Percentiles rank a stretch among this genome's conserved stretches.
Conservation (phyloP, 768 basidiomycete species). For the Calocybe cyanea region DNA sequence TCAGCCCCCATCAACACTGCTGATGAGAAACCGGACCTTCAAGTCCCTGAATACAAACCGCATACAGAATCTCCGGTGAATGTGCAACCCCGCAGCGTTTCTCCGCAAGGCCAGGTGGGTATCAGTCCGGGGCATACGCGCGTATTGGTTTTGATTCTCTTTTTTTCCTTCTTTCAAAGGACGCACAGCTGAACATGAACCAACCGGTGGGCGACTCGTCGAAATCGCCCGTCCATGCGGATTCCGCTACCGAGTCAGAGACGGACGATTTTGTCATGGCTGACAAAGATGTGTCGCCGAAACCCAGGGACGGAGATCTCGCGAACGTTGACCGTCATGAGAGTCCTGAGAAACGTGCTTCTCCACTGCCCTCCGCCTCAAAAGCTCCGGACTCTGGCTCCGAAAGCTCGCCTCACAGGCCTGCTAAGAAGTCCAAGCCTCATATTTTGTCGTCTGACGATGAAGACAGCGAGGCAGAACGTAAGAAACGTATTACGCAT, state of each 20-base stretch:
- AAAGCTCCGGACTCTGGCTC: conserved; percentile 35
- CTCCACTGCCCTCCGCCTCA: conserved; percentile 11
- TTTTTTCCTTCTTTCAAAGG: conserved; percentile 1
- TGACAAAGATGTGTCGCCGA: neutral
- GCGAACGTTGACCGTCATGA: neutral
- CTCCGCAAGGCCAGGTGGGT: conserved; percentile 13
- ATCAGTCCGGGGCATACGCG: neutral
- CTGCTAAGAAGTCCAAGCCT: conserved; percentile 48
- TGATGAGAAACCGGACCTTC: conserved; percentile 42
- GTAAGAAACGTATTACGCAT: conserved; percentile 37
- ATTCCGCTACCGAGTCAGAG: conserved; percentile 49
- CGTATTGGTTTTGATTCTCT: too few relatives aligned
- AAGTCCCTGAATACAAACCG: conserved; percentile 13
- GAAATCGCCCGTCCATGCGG: conserved; percentile 22
- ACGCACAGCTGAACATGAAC: conserved; percentile 2
- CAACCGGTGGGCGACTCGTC: neutral
- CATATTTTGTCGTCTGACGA: conserved; percentile 36
- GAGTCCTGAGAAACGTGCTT: conserved; percentile 10
- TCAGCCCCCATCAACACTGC: conserved; percentile 51
- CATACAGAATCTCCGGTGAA: conserved; percentile 15
- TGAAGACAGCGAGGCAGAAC: conserved; percentile 57
- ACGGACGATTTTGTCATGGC: conserved; percentile 24
- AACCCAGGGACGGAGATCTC: neutral
- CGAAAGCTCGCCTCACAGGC: conserved; percentile 49
- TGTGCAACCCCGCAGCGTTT: conserved; percentile 8